phyloP scores from a whole-genome alignment of 305 asterid species.

The Lippia alba region DNA sequence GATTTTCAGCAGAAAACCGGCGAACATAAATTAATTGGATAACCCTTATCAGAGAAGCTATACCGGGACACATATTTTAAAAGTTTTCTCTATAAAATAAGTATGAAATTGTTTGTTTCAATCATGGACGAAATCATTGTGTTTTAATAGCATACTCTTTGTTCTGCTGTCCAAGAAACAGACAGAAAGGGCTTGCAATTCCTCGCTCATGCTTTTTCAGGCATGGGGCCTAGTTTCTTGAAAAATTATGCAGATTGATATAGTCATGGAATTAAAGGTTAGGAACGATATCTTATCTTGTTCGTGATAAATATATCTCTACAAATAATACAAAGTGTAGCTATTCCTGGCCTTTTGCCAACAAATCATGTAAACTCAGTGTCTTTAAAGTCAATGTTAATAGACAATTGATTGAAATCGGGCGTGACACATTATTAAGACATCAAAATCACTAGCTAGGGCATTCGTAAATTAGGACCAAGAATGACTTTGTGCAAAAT shows the following conservation, averaged over 20 bases:
- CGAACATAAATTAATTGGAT: too few species aligned
- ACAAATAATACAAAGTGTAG: background rate
- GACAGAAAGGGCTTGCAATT: conserved; percentile 41
- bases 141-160: conserved; percentile 33
- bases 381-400: background rate
- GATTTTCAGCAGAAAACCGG: too few species aligned
- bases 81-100: conserved; percentile 14
- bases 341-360: conserved; percentile 13
- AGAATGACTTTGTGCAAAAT: too few species aligned
- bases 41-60: too few species aligned
- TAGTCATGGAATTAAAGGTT: background rate
- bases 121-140: conserved; percentile 42
- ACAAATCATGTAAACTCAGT: background rate
- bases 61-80: too few species aligned
- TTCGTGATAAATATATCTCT: background rate
- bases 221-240: conserved; percentile 33
- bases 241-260: conserved; percentile 4
- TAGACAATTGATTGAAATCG: background rate
- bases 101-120: conserved; percentile 23
- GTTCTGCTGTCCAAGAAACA: conserved; percentile 49
- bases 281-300: conserved; percentile 21
- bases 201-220: background rate
- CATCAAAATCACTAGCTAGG: conserved; percentile 5
- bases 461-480: background rate
- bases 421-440: background rate